phyloP scores from a whole-genome alignment of 352 stramenopile species.

The Thalassiosira mediterranea region DNA sequence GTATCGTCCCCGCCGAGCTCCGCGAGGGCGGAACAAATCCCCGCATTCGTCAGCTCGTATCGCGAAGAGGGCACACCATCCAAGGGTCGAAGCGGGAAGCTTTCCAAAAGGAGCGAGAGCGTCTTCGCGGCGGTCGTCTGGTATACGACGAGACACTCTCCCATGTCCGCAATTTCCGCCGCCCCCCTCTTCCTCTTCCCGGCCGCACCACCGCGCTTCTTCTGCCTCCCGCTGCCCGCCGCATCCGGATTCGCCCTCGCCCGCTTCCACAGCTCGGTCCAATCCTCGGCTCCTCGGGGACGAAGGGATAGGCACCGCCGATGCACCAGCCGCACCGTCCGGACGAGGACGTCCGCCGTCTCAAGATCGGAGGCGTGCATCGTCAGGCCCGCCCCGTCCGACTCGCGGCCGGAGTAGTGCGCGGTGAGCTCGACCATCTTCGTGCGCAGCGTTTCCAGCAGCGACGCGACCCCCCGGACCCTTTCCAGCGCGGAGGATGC shows the following conservation, averaged over 20 bases:
- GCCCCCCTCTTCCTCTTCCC: constrained; percentile 31
- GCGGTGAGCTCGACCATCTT: constrained; percentile 56
- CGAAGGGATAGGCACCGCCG: constrained; percentile 21
- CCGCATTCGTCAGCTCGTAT: constrained; percentile 55
- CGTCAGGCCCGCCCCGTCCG: constrained; percentile 32
- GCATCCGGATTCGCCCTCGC: not conserved
- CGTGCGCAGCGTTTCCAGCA: constrained; percentile 50
- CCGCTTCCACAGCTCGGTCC: not conserved
- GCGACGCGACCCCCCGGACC: constrained; percentile 33
- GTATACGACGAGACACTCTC: constrained; percentile 31
- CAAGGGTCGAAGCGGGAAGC: constrained; percentile 47
- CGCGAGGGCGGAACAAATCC: constrained; percentile 53
- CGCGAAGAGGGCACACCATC: constrained; percentile 9
- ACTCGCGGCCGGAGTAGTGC: constrained; percentile 27
- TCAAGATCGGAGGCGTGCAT: constrained; percentile 38
- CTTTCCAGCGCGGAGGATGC: constrained; percentile 31
- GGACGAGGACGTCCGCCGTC: constrained; percentile 40
- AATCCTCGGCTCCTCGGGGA: not conserved
- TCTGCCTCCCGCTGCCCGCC: not conserved
- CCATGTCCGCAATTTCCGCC: constrained; percentile 25
- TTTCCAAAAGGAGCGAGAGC: constrained; percentile 50
- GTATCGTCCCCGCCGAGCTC: constrained; percentile 42
- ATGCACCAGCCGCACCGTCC: constrained; percentile 37
- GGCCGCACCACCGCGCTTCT: constrained; percentile 10
- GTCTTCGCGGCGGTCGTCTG: constrained; percentile 30